phyloP scores from a whole-genome alignment of 106 monocot genomes.

The Dioscorea zingiberensis region DNA sequence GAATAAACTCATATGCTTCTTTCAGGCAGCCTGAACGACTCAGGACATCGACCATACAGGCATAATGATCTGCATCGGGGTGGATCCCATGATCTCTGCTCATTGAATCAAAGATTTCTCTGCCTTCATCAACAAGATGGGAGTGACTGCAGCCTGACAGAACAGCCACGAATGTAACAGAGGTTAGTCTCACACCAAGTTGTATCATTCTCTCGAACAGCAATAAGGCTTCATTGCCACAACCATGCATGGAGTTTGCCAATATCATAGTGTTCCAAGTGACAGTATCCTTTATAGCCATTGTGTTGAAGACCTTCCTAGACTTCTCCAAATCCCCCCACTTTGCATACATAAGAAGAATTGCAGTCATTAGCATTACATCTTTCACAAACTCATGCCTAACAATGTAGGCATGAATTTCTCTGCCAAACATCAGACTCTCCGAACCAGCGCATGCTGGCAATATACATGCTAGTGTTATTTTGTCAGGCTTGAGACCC shows the following conservation, averaged over 20 bases:
- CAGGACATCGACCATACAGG: conserved; percentile 68
- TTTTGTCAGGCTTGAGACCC: conserved; percentile 37
- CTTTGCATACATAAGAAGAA: conserved; percentile 59
- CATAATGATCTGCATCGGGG: conserved; percentile 55
- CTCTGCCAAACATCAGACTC: conserved; percentile 37
- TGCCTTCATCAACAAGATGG: conserved; percentile 49
- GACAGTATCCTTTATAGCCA: conserved; percentile 40
- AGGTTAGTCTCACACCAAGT: conserved; percentile 36
- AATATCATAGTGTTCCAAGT: conserved; percentile 74
- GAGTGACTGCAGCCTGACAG: conserved; percentile 71
- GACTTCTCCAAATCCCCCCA: conserved; percentile 58
- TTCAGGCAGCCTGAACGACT: conserved; percentile 46
- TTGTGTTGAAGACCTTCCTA: conserved; percentile 29
- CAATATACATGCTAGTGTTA: conserved; percentile 46
- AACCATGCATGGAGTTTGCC: conserved; percentile 73
- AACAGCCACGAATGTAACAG: conserved; percentile 46
- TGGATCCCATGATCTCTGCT: conserved; percentile 26
- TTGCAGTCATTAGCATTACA: conserved; percentile 31
- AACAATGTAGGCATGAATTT: conserved; percentile 43
- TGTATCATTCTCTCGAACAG: conserved; percentile 34
- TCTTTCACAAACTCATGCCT: conserved; percentile 23
- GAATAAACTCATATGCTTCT: conserved; percentile 52
- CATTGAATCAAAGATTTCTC: conserved; percentile 43
- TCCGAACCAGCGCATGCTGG: conserved; percentile 48
- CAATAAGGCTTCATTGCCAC: conserved; percentile 44